Evolutionary conservation across 257 asterid genomes (phyloP).

Genomic region (Fraxinus cuspidata): DNA sequence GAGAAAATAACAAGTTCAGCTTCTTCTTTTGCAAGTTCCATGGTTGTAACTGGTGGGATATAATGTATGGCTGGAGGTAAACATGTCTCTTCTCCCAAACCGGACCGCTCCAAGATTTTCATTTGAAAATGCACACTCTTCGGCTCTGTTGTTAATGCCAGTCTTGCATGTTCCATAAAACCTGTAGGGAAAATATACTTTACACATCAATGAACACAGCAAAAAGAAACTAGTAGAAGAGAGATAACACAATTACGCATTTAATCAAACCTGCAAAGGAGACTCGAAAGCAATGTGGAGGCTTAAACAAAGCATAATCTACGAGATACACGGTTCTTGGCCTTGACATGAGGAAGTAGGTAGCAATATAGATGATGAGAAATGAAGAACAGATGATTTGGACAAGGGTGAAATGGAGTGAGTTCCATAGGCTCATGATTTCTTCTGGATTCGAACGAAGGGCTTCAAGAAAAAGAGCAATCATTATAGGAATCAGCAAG

Average conservation of each 20-base stretch:
- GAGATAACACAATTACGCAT: background rate
- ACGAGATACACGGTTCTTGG: conserved; percentile 52
- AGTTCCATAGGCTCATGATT: conserved; percentile 17
- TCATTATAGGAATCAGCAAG: conserved; percentile 34
- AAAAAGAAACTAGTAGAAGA: background rate
- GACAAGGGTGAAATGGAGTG: conserved; percentile 33
- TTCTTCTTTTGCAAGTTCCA: conserved; percentile 44
- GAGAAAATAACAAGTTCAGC: conserved; percentile 55
- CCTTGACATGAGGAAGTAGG: conserved; percentile 42
- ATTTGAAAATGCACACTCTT: conserved; percentile 54
- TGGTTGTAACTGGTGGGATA: conserved; percentile 45
- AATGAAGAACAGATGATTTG: conserved; percentile 29
- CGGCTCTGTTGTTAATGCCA: conserved; percentile 36
- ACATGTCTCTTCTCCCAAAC: conserved; percentile 61
- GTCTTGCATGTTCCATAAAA: conserved; percentile 44
- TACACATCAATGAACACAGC: background rate
- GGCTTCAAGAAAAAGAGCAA: conserved; percentile 29
- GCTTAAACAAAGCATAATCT: conserved; percentile 58
- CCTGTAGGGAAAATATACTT: background rate
- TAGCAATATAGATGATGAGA: conserved; percentile 28
- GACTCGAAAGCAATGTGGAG: conserved; percentile 45
- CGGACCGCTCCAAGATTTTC: conserved; percentile 63
- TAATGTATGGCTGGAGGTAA: conserved; percentile 51
- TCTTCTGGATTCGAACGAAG: conserved; percentile 30
- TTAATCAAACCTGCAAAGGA: conserved; percentile 39